A percentile compares a stretch with the other conserved stretches of the same genome.
phyloP scores from a whole-genome alignment of 148 eudicot species.

The Rhododendron ovatum region DNA sequence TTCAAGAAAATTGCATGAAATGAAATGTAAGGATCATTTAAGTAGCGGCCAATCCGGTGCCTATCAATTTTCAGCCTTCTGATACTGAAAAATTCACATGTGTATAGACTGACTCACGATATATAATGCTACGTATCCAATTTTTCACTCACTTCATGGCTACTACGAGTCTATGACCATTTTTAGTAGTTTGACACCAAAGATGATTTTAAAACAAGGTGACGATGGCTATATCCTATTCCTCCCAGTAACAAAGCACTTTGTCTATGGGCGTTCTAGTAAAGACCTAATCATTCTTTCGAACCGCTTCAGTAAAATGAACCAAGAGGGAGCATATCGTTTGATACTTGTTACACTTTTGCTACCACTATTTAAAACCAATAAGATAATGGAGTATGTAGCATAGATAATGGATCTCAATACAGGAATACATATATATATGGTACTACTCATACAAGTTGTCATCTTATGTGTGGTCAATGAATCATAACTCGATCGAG shows the following conservation, averaged over 20 bases:
- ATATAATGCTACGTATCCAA: neutral
- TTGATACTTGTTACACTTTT: neutral
- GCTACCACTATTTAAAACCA: neutral
- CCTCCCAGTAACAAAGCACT: neutral
- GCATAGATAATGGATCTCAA: neutral
- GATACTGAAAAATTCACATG: no score
- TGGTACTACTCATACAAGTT: no score
- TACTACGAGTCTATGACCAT: neutral
- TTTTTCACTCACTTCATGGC: neutral
- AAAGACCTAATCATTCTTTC: neutral
- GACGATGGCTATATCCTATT: no score
- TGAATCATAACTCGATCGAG: neutral
- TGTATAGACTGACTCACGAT: neutral
- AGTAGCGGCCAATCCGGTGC: neutral
- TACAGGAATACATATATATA: neutral
- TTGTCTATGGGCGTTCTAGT: neutral
- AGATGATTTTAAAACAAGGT: no score
- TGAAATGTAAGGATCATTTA: neutral
- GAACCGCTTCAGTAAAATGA: neutral
- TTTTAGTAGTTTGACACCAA: neutral
- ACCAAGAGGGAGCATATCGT: neutral
- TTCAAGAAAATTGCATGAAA: neutral
- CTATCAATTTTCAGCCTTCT: neutral
- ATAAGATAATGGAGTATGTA: no score
- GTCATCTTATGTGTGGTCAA: neutral